Evolutionary conservation across 2,329 filamentous ascomycete genomes (phyloP), one percentile per base, ranked within the genome.

Genomic region (Xylaria multiplex): DNA sequence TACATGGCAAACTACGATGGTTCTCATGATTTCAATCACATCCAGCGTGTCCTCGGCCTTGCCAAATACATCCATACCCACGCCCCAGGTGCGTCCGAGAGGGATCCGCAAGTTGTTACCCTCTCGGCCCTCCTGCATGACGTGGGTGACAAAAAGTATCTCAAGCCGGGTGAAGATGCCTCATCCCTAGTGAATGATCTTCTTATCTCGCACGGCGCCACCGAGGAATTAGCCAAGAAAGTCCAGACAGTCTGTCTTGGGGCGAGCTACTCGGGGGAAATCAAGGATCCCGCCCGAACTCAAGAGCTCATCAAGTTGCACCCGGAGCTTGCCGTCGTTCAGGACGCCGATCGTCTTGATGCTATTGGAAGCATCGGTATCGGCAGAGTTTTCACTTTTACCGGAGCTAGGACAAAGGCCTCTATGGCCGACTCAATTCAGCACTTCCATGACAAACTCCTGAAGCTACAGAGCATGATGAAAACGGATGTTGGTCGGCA

Each of bases 281-380:
- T 87, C 55, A 86, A 86, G 72, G 83, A 93, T 74, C 90, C 90
- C 0, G 80, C 79, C 6, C 79, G 80, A 13, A 88, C 93, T 8
- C 78, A 78, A n/a, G 78, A 80, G 1, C 82, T 94, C n/a, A 82
- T 96, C n/a, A 76, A 76, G 6, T 75, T 80, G 35, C 82, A 91
- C 76, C 92, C 92, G 1, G 93, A 96, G 77, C 81, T 96, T 40
- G 93, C 88, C 0, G 87, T 97, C 54, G 93, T 97, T 37, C 94
- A 97, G 80, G 95, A 97, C 78, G 94, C 94, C 3, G 95, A 97
- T 81, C 85, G 94, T 6, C 82, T 98, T n/a, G 95, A 98, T 79
- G 92, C 93, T 3, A 89, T 97, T 56, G 95, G 94, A 0, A 93
- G 92, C 0, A 87, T 97, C 35, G 95, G 95, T 0, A 90, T 97